Evolutionary conservation across 2,329 filamentous ascomycete species (phyloP).

Genomic region (Ophiocordyceps unilateralis): DNA sequence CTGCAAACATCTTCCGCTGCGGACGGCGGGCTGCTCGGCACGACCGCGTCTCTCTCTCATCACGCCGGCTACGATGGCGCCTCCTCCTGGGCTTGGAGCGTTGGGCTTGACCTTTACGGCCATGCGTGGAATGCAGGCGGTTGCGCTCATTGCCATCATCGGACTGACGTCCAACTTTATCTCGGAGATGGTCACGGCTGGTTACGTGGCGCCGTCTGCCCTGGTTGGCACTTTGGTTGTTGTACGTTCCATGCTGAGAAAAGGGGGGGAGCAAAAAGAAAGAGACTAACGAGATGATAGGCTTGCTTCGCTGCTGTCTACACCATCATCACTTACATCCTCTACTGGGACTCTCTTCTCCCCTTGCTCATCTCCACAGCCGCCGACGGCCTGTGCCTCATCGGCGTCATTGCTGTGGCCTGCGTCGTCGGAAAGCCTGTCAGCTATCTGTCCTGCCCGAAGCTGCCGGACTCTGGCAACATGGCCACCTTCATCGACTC

Average conservation of each 20-base stretch:
- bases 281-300: constrained; percentile 26
- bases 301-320: constrained; percentile 66
- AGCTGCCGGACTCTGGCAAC: constrained; percentile 24
- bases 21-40: constrained; percentile 19
- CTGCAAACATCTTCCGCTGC: constrained; percentile 22
- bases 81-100: constrained; percentile 43
- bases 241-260: too few relatives aligned
- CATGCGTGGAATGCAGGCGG: constrained; percentile 51
- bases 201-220: constrained; percentile 50
- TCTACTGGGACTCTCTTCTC: constrained; percentile 61
- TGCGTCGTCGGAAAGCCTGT: constrained; percentile 66
- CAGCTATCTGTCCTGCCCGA: constrained; percentile 56
- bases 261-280: too few relatives aligned
- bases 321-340: constrained; percentile 61
- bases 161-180: constrained; percentile 74
- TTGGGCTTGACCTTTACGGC: constrained; percentile 64
- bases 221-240: constrained; percentile 65
- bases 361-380: constrained; percentile 52
- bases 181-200: constrained; percentile 49
- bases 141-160: constrained; percentile 59
- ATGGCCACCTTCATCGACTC: constrained; percentile 27
- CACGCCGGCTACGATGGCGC: constrained; percentile 23
- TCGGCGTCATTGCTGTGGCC: constrained; percentile 63
- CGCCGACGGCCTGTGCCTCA: constrained; percentile 51
- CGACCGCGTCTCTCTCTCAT: constrained; percentile 25